Conservation (phyloP, 768 basidiomycete species). For the Auriscalpium microsporum region DNA sequence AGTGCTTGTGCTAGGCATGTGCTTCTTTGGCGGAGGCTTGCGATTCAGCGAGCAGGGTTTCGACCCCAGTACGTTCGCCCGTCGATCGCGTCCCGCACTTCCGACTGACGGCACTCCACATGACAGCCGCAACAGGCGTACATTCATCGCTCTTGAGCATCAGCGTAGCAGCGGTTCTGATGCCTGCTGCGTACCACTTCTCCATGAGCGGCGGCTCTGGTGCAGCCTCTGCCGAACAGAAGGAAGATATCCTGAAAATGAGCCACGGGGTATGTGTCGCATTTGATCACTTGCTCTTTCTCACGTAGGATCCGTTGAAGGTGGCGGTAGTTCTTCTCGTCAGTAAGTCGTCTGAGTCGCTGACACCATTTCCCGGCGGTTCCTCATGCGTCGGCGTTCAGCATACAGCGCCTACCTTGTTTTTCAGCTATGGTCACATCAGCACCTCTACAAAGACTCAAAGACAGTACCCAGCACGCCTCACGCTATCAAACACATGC, state of each 20-base stretch:
- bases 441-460: conserved; percentile 50
- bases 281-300: neutral
- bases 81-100: too few species aligned
- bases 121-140: conserved; percentile 57
- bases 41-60: conserved; percentile 75
- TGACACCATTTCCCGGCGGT: too few species aligned
- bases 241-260: conserved; percentile 51
- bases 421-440: conserved; percentile 77
- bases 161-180: conserved; percentile 69
- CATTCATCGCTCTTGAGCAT: conserved; percentile 68
- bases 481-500: conserved; percentile 2
- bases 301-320: conserved; percentile 24
- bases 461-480: conserved; percentile 11
- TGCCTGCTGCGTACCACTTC: conserved; percentile 73
- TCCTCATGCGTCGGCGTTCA: conserved; percentile 17
- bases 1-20: conserved; percentile 83
- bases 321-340: conserved; percentile 72
- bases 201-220: conserved; percentile 31
- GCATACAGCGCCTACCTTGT: conserved; percentile 69
- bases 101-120: too few species aligned
- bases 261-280: conserved; percentile 58
- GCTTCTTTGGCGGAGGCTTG: conserved; percentile 76
- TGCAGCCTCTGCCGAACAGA: conserved; percentile 25
- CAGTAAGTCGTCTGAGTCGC: conserved; percentile 34
- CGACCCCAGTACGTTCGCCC: conserved; percentile 44